Base-by-base conservation (phyloP, 257 asterid species). In the Perilla frutescens region DNA sequence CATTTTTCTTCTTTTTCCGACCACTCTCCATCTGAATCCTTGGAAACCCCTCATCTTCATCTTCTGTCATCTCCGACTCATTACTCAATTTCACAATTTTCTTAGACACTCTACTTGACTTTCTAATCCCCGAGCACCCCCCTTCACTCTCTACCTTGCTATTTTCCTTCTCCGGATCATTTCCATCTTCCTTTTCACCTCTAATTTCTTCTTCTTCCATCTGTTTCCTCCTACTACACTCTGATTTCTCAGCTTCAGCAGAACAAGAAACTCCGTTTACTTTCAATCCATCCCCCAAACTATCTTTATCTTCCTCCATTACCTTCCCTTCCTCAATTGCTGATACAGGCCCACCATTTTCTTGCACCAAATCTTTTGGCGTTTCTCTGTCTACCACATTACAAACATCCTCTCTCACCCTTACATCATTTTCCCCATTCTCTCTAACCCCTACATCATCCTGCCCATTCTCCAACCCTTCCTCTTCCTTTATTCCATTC, bases 111-210 rank as follows among this genome's bases (percentile, higher is more conserved):
- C 8, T 67, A 41, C 49, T 3, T 9, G 56, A 45, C 44, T 0
- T 13, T 37, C 74, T 75, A 34, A 3, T 5, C 39, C 48, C 29
- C 60, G 56, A 29, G 9, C 2, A 2, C 7, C 37, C 3, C 49
- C 32, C 41, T 48, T 39, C 39, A 68, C 4, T 57, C 69, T 75
- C 50, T 8, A 56, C 61, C 66, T 53, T 53, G 39, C 34, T 43
- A 54, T 63, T 51, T 26, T 40, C 55, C 44, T 50, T 41, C 57
- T 50, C 58, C 6, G 4, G 14, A 14, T 5, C 6, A 3, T 6
- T 6, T 44, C 49, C 59, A 3, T 15, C 43, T 43, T 8, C 9
- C 29, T 11, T 20, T 26, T 40, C 26, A 55, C 14, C 44, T 11
- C 14, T 10, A 11, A 61, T 7, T 29, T 34, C 4, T 34, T 34